Evolutionary conservation across 2,329 filamentous ascomycete species (phyloP), one percentile per base, ranked within the genome.

Genomic region (Pestalotiopsis fici): DNA sequence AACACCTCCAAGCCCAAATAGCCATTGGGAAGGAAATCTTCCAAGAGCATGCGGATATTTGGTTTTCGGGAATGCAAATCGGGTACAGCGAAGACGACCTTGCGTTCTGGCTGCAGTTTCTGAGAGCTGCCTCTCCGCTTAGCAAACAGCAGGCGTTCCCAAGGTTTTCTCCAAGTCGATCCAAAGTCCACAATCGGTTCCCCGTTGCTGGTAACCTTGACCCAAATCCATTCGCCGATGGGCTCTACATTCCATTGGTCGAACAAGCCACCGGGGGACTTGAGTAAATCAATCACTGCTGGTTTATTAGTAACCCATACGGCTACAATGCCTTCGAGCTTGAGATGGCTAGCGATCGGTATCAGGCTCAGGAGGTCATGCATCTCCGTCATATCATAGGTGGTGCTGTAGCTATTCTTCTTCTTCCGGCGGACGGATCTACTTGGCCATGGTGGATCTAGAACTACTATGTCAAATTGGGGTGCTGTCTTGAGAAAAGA

Each of bases 391-490:
- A 83, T 78, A 67, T 80, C 79, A 63, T 80, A 74, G 4, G 84
- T 83, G 5, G 84, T 87, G 2, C 73, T 70, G 76, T 89, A 88
- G 71, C 83, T 73, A 73, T 80, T 78, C 62, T 74, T 83, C 72
- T 87, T 89, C 73, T 87, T 89, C 50, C 91, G 84, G 71, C 86
- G 86, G 15, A 88, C 93, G 5, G 92, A 95, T 59, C 90, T 87
- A 74, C 94, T 95, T 0, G 93, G 92, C 93, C 93, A 95, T 1
- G 93, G 93, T 3, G 93, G 93, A 74, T 95, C 93, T 23, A 95
- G 80, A 7, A 94, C 77, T 47, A 95, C 83, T 57, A 95, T 81
- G 70, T 92, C 82, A 77, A 95, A 94, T 6, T 76, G 73, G 23
- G 86, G 83, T 2, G 85, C 82, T 3, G 73, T 74, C 15, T 77